phyloP scores from a whole-genome alignment of 768 basidiomycete genomes.

The Imleria badia region DNA sequence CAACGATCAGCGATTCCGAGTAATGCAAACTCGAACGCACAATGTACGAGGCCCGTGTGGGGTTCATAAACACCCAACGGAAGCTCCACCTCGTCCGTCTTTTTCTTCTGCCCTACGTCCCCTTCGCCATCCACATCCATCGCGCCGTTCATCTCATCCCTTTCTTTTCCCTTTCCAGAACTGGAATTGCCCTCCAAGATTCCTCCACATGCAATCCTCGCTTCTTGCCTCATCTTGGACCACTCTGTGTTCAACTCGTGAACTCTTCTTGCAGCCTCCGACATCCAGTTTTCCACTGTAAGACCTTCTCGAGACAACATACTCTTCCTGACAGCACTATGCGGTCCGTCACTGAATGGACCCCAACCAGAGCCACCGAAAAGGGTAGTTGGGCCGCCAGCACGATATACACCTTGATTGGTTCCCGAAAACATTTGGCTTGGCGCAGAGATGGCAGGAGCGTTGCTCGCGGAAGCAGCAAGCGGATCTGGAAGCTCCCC shows the following conservation, averaged over 20 bases:
- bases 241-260: conserved; percentile 64
- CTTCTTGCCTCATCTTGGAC: conserved; percentile 55
- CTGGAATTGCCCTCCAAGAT: conserved; percentile 36
- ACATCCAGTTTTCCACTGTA: conserved; percentile 92
- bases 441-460: conserved; percentile 35
- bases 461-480: conserved; percentile 44
- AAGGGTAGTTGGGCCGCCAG: conserved; percentile 90
- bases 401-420: conserved; percentile 74
- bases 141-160: conserved; percentile 30
- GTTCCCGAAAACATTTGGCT: conserved; percentile 42
- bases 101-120: conserved; percentile 25
- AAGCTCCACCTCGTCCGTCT: conserved; percentile 33
- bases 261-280: conserved; percentile 66
- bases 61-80: conserved; percentile 81
- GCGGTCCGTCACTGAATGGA: conserved; percentile 84
- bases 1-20: not conserved
- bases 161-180: conserved; percentile 33
- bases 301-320: conserved; percentile 77
- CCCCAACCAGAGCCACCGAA: conserved; percentile 85
- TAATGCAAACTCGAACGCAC: conserved; percentile 42
- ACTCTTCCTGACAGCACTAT: conserved; percentile 82
- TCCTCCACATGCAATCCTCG: conserved; percentile 52
- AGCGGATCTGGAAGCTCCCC: conserved; percentile 80
- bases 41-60: conserved; percentile 72
- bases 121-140: conserved; percentile 32